Base-by-base conservation (phyloP, 1,139 yeast species). In the Yamadazyma atlantica region DNA sequence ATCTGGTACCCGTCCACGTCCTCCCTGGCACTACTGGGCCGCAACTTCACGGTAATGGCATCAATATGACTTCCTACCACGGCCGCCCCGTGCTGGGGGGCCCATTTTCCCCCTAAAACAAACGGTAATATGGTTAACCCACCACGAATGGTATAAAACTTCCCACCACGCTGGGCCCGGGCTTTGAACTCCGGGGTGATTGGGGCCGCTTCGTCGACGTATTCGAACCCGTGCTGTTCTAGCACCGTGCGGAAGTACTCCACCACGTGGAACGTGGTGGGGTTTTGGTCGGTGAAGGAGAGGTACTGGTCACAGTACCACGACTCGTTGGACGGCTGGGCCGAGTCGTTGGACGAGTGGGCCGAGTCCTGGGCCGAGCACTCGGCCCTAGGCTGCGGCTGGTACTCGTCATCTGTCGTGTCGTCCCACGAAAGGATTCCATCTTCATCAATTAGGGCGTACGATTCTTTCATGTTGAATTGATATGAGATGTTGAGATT, bases 241-340 rank as follows among this genome's bases (percentile, higher is more conserved):
- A 82, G 60, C 32, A 67, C 49, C 17, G 60, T 49, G 35, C 69
- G 51, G 46, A 79, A 73, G 49, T 66, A 62, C 14, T 64, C 50
- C 9, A 79, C 75, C 17, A 75, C 83, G 50, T 81, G 87, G 60
- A 63, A 80, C 18, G 79, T 77, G 13, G 87, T 81, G 31, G 88
- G 88, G 48, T 72, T 75, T 24, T 64, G 55, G 48, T 73, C 73
- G 33, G 85, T 79, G 60, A 81, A 82, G 35, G 75, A 72, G 33
- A 81, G 69, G 54, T 78, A 82, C 24, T 71, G 65, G 11, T 70
- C 56, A 17, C 83, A 66, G 48, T 69, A 72, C 18, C 54, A 48
- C 28, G 63, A 59, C 48, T 54, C 69, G 44, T 56, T 65, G n/a
- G 38, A 33, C n/a, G n/a, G n/a, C n/a, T n/a, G n/a, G n/a, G n/a